Base-by-base conservation (phyloP, 1,284 basidiomycete species). In the Mycosarcoma mackinlayi region DNA sequence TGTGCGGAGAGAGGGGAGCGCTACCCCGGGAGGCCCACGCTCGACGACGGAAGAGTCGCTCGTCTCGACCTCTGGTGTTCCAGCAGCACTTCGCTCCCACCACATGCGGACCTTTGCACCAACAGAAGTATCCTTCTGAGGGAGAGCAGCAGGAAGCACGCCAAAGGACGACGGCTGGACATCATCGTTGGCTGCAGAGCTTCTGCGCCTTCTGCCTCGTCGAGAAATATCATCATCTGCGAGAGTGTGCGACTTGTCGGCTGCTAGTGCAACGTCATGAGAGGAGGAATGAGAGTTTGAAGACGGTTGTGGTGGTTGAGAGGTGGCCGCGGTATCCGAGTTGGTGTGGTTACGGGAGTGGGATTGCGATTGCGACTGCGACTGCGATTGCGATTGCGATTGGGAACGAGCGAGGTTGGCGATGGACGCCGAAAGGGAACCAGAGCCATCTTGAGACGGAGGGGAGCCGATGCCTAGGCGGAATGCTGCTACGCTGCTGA, bases 61-160 rank as follows among this genome's bases (percentile, higher is more conserved):
- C 2, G 51, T 13, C 3, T 63, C 54, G 23, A 28, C 34, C 18
- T 59, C 51, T 4, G 62, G 59, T 9, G 59, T 50, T 9, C 27
- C 51, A 3, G 59, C 54, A 6, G 63, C 62, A 31, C 60, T 62
- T n/a, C 69, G 41, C 35, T 72, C 55, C 69, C 69, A 72, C 69
- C 69, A 72, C 64, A 72, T 72, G 30, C 69, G 63, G n/a, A 67
- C 63, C 31, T 67, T 67, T 40, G 68, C 62, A 3, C 57, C 54
- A 3, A 72, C 64, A 3, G 63, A 65, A 6, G 68, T 60, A 16
- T 64, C 67, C 24, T 70, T 70, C 18, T 57, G 61, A 8, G 56
- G 57, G 3, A 57, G 52, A 7, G 41, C 33, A 18, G 54, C 34
- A 27, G 56, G 27, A 25, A 30, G 34, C 23, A 51, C 42, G 1